Conservation (phyloP, 768 basidiomycete genomes). For the Sarcodon aspratus region DNA sequence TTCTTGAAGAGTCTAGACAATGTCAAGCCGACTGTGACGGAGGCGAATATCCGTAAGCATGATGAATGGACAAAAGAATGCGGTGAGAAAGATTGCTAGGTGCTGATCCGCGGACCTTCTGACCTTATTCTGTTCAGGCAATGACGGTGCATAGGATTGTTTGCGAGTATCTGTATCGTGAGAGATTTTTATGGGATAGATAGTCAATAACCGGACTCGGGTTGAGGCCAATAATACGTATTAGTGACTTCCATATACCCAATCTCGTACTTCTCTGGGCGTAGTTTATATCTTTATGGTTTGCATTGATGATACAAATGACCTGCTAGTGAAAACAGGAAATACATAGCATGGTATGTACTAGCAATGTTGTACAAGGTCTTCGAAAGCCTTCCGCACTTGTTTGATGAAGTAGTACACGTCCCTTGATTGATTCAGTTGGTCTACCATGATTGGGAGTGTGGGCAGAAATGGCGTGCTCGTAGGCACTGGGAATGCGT, state of each 20-base stretch:
- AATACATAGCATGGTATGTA: no score
- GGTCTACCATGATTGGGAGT: conserved; percentile 56
- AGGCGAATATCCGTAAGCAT: conserved; percentile 76
- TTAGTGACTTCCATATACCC: no score
- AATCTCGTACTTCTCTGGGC: no score
- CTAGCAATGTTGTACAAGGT: conserved; percentile 8
- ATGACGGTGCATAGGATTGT: conserved; percentile 13
- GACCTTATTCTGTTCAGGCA: conserved; percentile 6
- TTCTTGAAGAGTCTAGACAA: conserved; percentile 73
- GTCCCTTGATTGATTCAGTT: conserved; percentile 60
- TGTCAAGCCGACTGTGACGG: conserved; percentile 81
- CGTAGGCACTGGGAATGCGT: conserved; percentile 50
- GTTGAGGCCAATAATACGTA: no score
- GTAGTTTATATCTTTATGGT: no score
- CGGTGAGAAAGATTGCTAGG: conserved; percentile 32
- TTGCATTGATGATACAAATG: background rate
- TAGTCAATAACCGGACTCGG: no score
- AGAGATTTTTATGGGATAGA: no score
- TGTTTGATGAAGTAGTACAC: conserved; percentile 61
- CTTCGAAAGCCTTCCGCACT: conserved; percentile 45
- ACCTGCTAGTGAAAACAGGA: background rate
- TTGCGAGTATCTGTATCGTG: no score
- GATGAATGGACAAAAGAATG: conserved; percentile 80
- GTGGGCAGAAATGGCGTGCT: conserved; percentile 60
- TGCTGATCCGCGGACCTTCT: background rate